A percentile compares a stretch with the other conserved stretches of the same genome.
phyloP scores from a whole-genome alignment of 2,329 filamentous ascomycete species.

The Plectosphaerella cucumerina region DNA sequence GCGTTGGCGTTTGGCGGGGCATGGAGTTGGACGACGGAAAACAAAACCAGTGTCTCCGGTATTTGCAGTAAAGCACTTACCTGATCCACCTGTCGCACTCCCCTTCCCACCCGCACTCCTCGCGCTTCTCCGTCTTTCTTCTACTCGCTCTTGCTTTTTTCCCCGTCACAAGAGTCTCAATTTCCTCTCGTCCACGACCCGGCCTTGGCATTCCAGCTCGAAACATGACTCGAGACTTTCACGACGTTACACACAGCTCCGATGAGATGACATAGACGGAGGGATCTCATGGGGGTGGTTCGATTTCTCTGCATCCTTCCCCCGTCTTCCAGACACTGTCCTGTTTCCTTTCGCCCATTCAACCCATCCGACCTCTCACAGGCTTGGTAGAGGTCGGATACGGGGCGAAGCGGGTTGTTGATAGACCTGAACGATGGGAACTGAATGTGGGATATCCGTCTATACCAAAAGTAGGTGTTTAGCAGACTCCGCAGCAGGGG shows the following conservation, averaged over 20 bases:
- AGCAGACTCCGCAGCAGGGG: not conserved
- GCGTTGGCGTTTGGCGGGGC: not conserved
- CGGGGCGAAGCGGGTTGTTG: not conserved
- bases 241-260: not conserved
- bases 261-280: not conserved
- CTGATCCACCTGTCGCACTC: too few species aligned
- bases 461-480: conserved; percentile 7
- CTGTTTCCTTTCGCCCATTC: too few species aligned
- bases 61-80: too few species aligned
- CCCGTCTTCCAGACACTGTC: not conserved
- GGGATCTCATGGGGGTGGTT: not conserved
- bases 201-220: too few species aligned
- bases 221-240: not conserved
- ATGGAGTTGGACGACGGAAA: too few species aligned
- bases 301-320: not conserved
- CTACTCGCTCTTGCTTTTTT: not conserved
- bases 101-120: too few species aligned
- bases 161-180: not conserved
- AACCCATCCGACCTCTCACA: too few species aligned
- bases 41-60: too few species aligned
- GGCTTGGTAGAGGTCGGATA: not conserved
- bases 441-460: not conserved
- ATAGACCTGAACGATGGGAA: not conserved
- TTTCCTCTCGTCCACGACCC: not conserved
- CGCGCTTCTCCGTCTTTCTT: not conserved